These are phyloP conservation scores for Penicillium angulare DNA, from an alignment of 495 filamentous ascomycete species.

Conservation along the genomic window DNA sequence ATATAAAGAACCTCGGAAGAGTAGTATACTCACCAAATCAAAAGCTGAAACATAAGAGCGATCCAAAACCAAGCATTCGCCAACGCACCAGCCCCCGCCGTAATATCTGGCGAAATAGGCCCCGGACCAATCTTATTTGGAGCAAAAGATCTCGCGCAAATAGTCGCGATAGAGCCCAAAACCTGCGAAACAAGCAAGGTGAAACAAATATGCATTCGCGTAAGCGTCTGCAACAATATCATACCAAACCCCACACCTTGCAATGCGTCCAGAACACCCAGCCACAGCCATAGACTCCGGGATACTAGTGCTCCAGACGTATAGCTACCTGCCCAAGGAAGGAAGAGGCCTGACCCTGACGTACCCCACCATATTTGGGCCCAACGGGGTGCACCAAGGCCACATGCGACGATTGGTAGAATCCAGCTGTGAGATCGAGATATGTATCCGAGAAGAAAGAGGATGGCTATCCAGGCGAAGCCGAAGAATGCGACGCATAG, in stretches of 20 bases:
- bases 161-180: slow-evolving; percentile 50
- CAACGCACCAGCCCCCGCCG: slow-evolving; percentile 44
- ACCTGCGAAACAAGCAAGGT: slow-evolving; percentile 50
- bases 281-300: slow-evolving; percentile 51
- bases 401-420: slow-evolving; percentile 49
- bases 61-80: slow-evolving; percentile 66
- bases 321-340: slow-evolving; percentile 50
- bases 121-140: slow-evolving; percentile 50
- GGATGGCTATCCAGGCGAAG: slow-evolving; percentile 39
- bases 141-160: slow-evolving; percentile 44
- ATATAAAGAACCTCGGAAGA: not conserved
- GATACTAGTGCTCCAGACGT: slow-evolving; percentile 44
- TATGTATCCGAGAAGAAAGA: slow-evolving; percentile 39
- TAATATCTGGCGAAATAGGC: slow-evolving; percentile 48
- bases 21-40: slow-evolving; percentile 52
- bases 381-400: slow-evolving; percentile 50
- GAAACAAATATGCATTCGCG: slow-evolving; percentile 50
- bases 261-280: slow-evolving; percentile 47
- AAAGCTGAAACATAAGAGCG: slow-evolving; percentile 57
- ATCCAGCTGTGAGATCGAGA: slow-evolving; percentile 51
- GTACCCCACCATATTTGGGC: slow-evolving; percentile 54
- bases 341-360: slow-evolving; percentile 43
- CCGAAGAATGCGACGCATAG: slow-evolving; percentile 47
- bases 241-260: slow-evolving; percentile 53
- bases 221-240: slow-evolving; percentile 51